Base-by-base conservation (phyloP, 768 basidiomycete genomes). In the Dacryopinax primogenitus region DNA sequence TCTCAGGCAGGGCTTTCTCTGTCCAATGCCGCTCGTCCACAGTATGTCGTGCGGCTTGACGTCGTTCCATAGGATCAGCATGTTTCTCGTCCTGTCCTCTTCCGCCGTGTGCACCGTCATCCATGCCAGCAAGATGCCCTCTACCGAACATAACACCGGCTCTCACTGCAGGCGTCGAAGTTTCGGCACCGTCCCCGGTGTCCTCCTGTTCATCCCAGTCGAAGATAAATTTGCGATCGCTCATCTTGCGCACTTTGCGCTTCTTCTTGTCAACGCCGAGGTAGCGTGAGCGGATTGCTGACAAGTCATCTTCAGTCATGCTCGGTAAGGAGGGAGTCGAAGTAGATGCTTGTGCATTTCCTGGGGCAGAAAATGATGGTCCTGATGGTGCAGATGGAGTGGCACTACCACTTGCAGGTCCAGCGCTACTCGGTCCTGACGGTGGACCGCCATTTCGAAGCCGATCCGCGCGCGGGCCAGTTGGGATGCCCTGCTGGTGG, bases 121-220 rank as follows among this genome's bases (percentile, higher is more conserved):
- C 90, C 84, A 92, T 91, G 2, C 90, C 90, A 15, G 89, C 90
- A 39, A 92, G 77, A 67, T 85, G 83, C 1, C 90, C 90, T 16
- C 90, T 80, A 18, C 90, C 91, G 77, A 90, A 92, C 88, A 91
- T 91, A 39, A 91, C 84, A 1, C 89, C 88, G 18, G 87, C 88
- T 16, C n/a, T 41, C 64, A 58, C 33, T 61, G 63, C 23, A 30
- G 30, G 35, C 45, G 47, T 45, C 66, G 62, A 32, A 62, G 66
- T 32, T 13, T 35, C 65, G 62, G 63, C 51, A 36, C 64, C 51
- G 15, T 58, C 63, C 16, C 39, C 33, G n/a, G 96, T 99, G 74
- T 99, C 96, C 71, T 99, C 96, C 74, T 88, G 88, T 62, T 86
- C 86, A 72, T 95, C 93, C 96, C 96, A 99, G 74, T 98, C 96